Base-by-base conservation (phyloP, 495 filamentous ascomycete genomes). In the Emericellopsis terricola region DNA sequence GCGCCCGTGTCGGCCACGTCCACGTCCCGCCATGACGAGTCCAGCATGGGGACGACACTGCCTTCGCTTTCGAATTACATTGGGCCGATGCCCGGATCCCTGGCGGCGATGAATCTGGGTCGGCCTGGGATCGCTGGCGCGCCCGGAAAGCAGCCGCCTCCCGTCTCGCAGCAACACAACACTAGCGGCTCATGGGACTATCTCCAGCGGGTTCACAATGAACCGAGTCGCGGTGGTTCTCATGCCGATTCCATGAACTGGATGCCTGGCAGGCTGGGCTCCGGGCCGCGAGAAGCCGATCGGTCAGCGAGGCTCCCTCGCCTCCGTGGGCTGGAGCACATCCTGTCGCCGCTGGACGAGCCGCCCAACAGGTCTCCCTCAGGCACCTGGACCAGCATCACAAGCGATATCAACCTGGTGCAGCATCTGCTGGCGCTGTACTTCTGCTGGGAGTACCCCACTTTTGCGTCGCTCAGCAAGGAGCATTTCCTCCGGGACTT, bases 391-490 rank as follows among this genome's bases (percentile, higher is more conserved):
- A 79, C 78, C 8, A 57, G 47, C 4, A 59, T 76, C 21, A 78
- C 77, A 1, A 33, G 49, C 3, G 73, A 82, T 45, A 37, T 50
- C 7, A 43, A 44, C 3, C 61, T 81, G 29, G 62, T 81, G 6
- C 55, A 69, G 35, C 73, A 80, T 40, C 59, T 81, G 15, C 54
- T 81, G 26, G 58, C 71, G 11, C 53, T 86, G 11, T 87, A 81
- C 51, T 87, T 91, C 38, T 71, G 68, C 45, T 89, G 81, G 81
- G 73, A 79, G 43, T 79, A 86, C 41, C 77, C 79, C 2, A 78
- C 72, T 35, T 74, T 78, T 44, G 69, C 73, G 6, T 62, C 79
- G 3, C 64, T 91, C 26, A 73, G 72, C 37, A 75, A 82, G 33
- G 69, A 74, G 31, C 65, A 78, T 34, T 87, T 91, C 44, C 51